Evolutionary conservation across 2,329 filamentous ascomycete species (phyloP), one percentile per base, ranked within the genome.

Genomic region (Calycina marina): DNA sequence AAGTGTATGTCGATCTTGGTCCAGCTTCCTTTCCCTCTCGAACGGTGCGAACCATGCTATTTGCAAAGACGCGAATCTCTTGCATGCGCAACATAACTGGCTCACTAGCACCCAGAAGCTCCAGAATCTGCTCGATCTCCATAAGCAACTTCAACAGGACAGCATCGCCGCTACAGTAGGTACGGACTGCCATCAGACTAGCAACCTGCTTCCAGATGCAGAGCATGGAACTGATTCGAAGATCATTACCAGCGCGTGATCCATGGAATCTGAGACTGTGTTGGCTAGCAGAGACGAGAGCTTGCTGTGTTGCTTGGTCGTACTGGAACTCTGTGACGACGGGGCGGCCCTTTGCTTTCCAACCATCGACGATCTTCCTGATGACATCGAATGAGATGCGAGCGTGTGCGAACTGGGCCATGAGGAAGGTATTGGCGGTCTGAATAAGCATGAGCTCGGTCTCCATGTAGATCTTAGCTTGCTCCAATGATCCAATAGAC

Each of bases 291-390:
- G 54, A 41, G 34, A 69, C 57, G 4, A 69, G 46, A 13, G 61
- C 55, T 8, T 57, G 55, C 42, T 69, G 65, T 6, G 62, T 67
- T 13, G 48, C 47, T 45, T 66, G 60, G 43, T 68, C 63, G 41
- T 64, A 69, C 40, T 60, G 58, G 43, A 69, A 69, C 37, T 67
- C 60, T 6, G 58, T 51, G 14, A 68, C 62, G 25, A 56, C 53
- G 11, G 61, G 58, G 8, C 62, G 51, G 30, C 63, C 62, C 35
- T 61, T 63, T 2, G 54, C 52, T 18, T 48, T 51, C 63, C 63
- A 53, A 5, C 27, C 30, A 15, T 52, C 49, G n/a, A 45, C 42
- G 2, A 40, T 45, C 34, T 46, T 50, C 35, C 48, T 51, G 20
- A 51, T 44, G 4, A 45, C 40, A 22, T 51, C 48, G 4, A 48